Conservation (phyloP, 331 rosid species). For the Pyracantha coccinea region DNA sequence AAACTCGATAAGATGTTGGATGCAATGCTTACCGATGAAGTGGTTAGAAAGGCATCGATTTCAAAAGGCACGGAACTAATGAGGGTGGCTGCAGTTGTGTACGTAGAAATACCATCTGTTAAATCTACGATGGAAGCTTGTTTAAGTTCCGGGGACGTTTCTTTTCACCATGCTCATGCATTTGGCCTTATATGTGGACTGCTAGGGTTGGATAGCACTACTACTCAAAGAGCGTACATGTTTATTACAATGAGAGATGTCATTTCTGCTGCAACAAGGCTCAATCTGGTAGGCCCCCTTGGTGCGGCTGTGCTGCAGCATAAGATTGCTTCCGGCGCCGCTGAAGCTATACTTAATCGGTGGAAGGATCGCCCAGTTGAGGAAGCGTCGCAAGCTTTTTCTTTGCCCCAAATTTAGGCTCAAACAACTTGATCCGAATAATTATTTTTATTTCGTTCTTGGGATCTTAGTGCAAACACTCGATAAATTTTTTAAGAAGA, state of each 20-base stretch:
- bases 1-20: constrained; percentile 55
- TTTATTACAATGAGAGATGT: constrained; percentile 68
- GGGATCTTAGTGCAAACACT: too few relatives aligned
- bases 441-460: too few relatives aligned
- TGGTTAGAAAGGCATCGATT: constrained; percentile 68
- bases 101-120: constrained; percentile 52
- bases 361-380: constrained; percentile 56
- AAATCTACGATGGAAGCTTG: constrained; percentile 55
- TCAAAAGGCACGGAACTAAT: constrained; percentile 75
- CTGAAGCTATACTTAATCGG: constrained; percentile 38
- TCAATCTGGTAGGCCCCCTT: constrained; percentile 73
- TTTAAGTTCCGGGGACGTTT: constrained; percentile 32
- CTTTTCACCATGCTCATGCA: constrained; percentile 72
- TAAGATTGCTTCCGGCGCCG: constrained; percentile 42
- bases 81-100: constrained; percentile 75
- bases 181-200: constrained; percentile 71
- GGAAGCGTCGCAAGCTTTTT: constrained; percentile 63
- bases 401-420: constrained; percentile 24
- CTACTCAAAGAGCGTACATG: constrained; percentile 73
- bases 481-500: too few relatives aligned
- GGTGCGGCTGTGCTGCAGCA: constrained; percentile 69
- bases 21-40: constrained; percentile 71
- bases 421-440: too few relatives aligned
- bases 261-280: constrained; percentile 77
- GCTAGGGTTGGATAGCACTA: constrained; percentile 42